A percentile compares a stretch with the other conserved stretches of the same genome.
Conservation (phyloP, 768 basidiomycete species). For the Rhodotorula kratochvilovae region DNA sequence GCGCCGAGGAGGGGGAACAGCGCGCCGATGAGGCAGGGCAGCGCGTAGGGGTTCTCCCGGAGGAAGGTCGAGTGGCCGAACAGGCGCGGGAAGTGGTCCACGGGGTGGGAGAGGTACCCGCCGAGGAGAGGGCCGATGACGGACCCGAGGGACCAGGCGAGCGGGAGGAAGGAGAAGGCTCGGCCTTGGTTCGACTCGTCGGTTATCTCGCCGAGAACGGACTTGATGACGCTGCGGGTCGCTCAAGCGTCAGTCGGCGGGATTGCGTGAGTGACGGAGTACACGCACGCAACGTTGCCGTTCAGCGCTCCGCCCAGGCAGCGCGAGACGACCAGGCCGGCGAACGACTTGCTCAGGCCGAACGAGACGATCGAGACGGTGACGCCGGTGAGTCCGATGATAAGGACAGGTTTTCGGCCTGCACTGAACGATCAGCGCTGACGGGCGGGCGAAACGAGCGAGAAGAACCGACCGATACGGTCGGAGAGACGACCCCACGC, state of each 20-base stretch:
- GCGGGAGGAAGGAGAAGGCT: slow-evolving; percentile 40
- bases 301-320: slow-evolving; percentile 29
- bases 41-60: slow-evolving; percentile 31
- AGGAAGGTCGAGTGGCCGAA: slow-evolving; percentile 25
- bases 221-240: slow-evolving; percentile 31
- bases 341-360: slow-evolving; percentile 30
- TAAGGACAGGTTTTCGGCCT: slow-evolving; percentile 42
- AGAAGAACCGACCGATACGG: slow-evolving; percentile 25
- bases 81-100: slow-evolving; percentile 16
- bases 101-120: slow-evolving; percentile 39
- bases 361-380: slow-evolving; percentile 37
- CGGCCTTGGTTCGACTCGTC: slow-evolving; percentile 40
- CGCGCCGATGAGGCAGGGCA: slow-evolving; percentile 41
- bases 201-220: slow-evolving; percentile 37
- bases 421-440: neutral
- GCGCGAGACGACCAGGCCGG: slow-evolving; percentile 31
- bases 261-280: fast-evolving
- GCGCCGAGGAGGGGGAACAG: slow-evolving; percentile 36
- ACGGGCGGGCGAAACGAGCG: neutral
- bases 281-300: slow-evolving; percentile 28
- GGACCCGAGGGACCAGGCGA: slow-evolving; percentile 35
- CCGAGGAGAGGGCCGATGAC: slow-evolving; percentile 40
- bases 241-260: neutral
- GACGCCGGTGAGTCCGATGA: slow-evolving; percentile 37
- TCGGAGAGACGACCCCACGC: slow-evolving; percentile 41